Percentiles rank a stretch among this genome's conserved stretches.
Conservation (phyloP, 306 rosid genomes). For the Quercus mongolica region DNA sequence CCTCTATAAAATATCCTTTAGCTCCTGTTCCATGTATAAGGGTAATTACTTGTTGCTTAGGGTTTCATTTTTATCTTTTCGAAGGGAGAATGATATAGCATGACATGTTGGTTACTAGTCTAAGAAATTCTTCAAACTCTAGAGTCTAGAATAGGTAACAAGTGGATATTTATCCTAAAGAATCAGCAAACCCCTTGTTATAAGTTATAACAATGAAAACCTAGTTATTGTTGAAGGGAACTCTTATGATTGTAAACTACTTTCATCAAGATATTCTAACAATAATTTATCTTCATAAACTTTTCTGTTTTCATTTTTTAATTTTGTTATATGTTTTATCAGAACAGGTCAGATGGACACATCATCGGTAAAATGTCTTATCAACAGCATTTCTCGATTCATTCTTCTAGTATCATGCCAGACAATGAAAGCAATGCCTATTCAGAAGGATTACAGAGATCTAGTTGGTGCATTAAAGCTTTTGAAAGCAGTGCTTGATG, state of each 20-base stretch:
- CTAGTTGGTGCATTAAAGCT: slow-evolving; percentile 62
- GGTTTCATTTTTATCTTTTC: neutral
- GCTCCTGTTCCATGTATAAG: neutral
- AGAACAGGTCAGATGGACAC: slow-evolving; percentile 66
- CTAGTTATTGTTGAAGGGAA: neutral
- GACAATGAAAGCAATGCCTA: slow-evolving; percentile 45
- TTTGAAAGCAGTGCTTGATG: slow-evolving; percentile 80
- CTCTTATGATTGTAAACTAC: neutral
- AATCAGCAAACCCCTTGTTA: neutral
- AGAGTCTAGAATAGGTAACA: slow-evolving; percentile 9
- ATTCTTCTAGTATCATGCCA: slow-evolving; percentile 85
- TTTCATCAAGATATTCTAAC: neutral
- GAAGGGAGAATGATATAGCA: slow-evolving; percentile 1
- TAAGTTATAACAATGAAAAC: neutral
- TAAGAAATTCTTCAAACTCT: slow-evolving; percentile 13
- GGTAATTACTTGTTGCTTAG: slow-evolving; percentile 10
- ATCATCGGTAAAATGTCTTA: slow-evolving; percentile 58
- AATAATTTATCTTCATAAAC: neutral
- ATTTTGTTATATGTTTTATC: slow-evolving; percentile 19
- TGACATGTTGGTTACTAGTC: slow-evolving; percentile 11
- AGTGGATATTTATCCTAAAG: neutral
- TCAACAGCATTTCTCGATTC: slow-evolving; percentile 87
- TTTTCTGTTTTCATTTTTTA: slow-evolving; percentile 13
- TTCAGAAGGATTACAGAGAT: slow-evolving; percentile 60
- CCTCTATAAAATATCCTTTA: neutral